Percentiles rank a stretch among this genome's conserved stretches.
These are phyloP conservation scores for Emericellopsis cladophorae DNA, from an alignment of 2,329 filamentous ascomycete species.

Conservation along the genomic window DNA sequence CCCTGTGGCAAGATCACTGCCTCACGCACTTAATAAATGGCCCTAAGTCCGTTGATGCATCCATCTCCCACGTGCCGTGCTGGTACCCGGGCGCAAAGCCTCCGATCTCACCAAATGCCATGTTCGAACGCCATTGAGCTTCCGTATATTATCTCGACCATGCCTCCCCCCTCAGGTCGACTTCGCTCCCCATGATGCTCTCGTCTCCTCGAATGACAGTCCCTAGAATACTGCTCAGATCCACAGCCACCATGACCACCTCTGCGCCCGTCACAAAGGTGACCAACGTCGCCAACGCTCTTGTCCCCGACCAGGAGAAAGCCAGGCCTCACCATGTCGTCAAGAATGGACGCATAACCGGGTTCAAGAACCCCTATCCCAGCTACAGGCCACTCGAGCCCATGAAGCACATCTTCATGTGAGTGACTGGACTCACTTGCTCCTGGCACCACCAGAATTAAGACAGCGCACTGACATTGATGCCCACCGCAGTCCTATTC, in stretches of 20 bases:
- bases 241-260: background rate
- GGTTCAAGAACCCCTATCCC: slow-evolving; percentile 39
- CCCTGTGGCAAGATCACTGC: too few species aligned
- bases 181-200: too few species aligned
- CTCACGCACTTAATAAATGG: too few species aligned
- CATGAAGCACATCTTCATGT: slow-evolving; percentile 21
- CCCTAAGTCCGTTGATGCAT: too few species aligned
- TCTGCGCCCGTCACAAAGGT: slow-evolving; percentile 12
- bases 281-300: slow-evolving; percentile 17
- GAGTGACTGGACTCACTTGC: slow-evolving; percentile 5
- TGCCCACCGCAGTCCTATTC: slow-evolving; percentile 15
- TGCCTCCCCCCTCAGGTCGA: too few species aligned
- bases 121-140: too few species aligned
- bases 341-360: slow-evolving; percentile 18
- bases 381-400: slow-evolving; percentile 21
- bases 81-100: too few species aligned
- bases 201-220: too few species aligned
- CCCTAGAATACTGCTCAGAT: background rate
- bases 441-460: slow-evolving; percentile 25
- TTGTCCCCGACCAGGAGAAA: slow-evolving; percentile 27
- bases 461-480: background rate
- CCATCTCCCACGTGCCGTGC: too few species aligned
- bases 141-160: too few species aligned
- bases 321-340: slow-evolving; percentile 35
- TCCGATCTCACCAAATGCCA: too few species aligned